Conservation (phyloP, 257 asterid genomes). For the Phtheirospermum japonicum region DNA sequence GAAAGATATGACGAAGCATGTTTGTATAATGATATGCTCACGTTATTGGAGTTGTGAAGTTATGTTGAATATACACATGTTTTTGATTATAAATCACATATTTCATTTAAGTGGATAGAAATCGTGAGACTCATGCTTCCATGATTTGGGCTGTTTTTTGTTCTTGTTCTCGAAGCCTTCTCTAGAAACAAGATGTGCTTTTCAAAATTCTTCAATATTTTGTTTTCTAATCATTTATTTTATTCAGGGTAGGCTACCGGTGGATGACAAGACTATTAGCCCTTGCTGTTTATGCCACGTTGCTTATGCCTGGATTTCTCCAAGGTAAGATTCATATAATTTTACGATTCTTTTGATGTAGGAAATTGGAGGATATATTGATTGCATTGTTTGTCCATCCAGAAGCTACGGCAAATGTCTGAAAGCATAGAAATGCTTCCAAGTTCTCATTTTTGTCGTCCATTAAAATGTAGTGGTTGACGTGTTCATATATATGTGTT, state of each 20-base stretch:
- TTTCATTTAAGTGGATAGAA: neutral
- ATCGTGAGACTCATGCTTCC: slow-evolving; percentile 2
- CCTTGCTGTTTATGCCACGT: slow-evolving; percentile 75
- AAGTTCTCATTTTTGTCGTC: neutral
- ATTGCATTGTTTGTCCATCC: slow-evolving; percentile 19
- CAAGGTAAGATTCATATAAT: slow-evolving; percentile 52
- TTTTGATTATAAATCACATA: no score
- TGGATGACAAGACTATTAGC: slow-evolving; percentile 87
- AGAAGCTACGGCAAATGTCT: neutral
- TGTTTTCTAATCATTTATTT: slow-evolving; percentile 33
- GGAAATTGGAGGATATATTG: no score
- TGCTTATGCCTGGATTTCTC: slow-evolving; percentile 97
- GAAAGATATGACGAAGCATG: slow-evolving; percentile 8
- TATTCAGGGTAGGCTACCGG: slow-evolving; percentile 93
- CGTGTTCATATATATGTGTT: slow-evolving; percentile 6
- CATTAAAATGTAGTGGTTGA: slow-evolving; percentile 17
- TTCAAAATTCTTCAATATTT: slow-evolving; percentile 15
- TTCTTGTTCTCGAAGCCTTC: neutral
- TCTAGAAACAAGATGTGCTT: slow-evolving; percentile 16
- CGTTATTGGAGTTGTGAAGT: slow-evolving; percentile 14
- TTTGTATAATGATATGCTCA: neutral
- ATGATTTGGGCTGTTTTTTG: neutral
- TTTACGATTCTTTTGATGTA: slow-evolving; percentile 23
- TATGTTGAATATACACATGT: slow-evolving; percentile 1
- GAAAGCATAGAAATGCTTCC: slow-evolving; percentile 16